Evolutionary conservation across 148 eudicot species (phyloP).

Genomic region (Tetragonia tetragonoides): DNA sequence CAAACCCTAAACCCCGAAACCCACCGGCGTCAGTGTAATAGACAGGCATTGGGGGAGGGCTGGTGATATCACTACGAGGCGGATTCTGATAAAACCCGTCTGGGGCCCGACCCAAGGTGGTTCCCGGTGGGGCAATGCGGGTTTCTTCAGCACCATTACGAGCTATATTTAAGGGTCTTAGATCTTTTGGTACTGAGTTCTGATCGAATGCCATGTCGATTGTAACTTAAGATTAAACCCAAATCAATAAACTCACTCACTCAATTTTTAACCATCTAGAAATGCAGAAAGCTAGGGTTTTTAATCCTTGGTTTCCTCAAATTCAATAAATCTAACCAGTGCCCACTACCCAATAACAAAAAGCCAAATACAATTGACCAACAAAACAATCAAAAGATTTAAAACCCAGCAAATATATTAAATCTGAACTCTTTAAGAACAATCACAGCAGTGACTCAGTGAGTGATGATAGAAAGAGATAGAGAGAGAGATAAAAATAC

Average conservation of each 20-base stretch:
- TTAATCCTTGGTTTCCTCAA: neutral
- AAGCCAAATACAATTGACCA: neutral
- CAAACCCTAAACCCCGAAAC: constrained; percentile 49
- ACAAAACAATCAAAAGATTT: neutral
- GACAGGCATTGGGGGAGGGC: constrained; percentile 42
- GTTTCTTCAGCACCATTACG: constrained; percentile 51
- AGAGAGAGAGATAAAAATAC: neutral
- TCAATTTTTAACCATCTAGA: neutral
- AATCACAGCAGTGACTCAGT: neutral
- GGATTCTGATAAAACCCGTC: constrained; percentile 39
- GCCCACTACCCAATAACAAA: neutral
- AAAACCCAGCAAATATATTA: neutral
- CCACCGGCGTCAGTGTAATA: constrained; percentile 47
- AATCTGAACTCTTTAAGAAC: neutral
- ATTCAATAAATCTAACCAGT: neutral
- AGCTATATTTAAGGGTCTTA: constrained; percentile 53
- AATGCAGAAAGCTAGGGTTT: constrained; percentile 26
- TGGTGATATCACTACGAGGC: constrained; percentile 35
- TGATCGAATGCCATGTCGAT: constrained; percentile 65
- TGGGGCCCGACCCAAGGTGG: constrained; percentile 38
- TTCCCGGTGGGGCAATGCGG: constrained; percentile 43
- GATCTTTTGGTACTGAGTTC: constrained; percentile 57
- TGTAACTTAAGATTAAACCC: neutral
- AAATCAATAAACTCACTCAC: neutral
- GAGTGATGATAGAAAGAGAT: neutral